phyloP scores from a whole-genome alignment of 768 basidiomycete species.

The Agaricus sinodeliciosus region DNA sequence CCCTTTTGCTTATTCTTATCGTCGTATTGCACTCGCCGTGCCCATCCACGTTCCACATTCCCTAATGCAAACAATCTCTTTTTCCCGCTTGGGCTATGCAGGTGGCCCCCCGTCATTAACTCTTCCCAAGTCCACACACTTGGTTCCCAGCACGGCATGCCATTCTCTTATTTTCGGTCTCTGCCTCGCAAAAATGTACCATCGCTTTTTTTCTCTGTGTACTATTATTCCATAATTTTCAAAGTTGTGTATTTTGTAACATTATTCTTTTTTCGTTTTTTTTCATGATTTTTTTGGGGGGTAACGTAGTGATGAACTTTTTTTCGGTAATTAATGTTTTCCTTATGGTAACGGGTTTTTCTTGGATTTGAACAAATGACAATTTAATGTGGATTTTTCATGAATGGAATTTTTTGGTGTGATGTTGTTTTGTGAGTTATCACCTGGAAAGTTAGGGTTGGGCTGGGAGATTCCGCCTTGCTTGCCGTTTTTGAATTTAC shows the following conservation, averaged over 20 bases:
- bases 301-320: conserved; percentile 7
- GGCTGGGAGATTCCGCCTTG: too few species aligned
- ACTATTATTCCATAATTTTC: background rate
- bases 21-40: conserved; percentile 8
- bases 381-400: background rate
- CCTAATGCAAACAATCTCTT: conserved; percentile 1
- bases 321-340: conserved; percentile 3
- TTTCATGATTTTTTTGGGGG: background rate
- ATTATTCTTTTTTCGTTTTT: conserved; percentile 1
- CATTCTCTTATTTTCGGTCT: background rate
- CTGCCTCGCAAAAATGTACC: conserved; percentile 9
- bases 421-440: too few species aligned
- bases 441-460: too few species aligned
- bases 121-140: background rate
- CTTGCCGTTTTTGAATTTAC: too few species aligned
- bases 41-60: background rate
- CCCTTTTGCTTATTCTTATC: conserved; percentile 13
- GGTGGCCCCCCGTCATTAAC: background rate
- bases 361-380: conserved; percentile 3
- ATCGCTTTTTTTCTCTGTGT: background rate
- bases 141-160: background rate
- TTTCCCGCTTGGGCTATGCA: background rate
- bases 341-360: background rate
- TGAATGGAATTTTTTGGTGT: background rate
- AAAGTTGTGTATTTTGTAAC: conserved; percentile 8